phyloP scores from a whole-genome alignment of 306 rosid genomes.

The Cyclanthera cordifolia region DNA sequence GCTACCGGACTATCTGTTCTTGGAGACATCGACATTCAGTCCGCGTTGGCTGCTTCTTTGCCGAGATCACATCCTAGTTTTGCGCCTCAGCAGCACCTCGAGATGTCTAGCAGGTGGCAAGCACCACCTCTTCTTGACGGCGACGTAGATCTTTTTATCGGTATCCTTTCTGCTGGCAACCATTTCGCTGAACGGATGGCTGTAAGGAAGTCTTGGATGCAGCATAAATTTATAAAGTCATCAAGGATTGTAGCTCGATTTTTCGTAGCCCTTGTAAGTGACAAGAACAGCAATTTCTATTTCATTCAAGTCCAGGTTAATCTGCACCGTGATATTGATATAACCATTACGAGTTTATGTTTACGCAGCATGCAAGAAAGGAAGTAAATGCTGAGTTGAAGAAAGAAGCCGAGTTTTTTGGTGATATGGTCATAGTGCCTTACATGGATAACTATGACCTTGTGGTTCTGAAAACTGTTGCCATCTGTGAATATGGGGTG shows the following conservation, averaged over 20 bases:
- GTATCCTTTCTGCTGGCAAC: slow-evolving; percentile 95
- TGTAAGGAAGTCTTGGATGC: slow-evolving; percentile 92
- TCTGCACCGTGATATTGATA: slow-evolving; percentile 11
- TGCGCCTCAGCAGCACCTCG: slow-evolving; percentile 71
- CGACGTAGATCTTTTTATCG: slow-evolving; percentile 58
- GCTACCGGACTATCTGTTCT: slow-evolving; percentile 68
- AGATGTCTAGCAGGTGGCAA: slow-evolving; percentile 54
- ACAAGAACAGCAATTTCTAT: neutral
- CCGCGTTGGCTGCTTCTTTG: slow-evolving; percentile 72
- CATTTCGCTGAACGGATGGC: slow-evolving; percentile 98
- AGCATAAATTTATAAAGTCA: slow-evolving; percentile 56
- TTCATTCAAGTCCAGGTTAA: neutral
- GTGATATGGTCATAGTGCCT: slow-evolving; percentile 86
- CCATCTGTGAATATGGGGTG: slow-evolving; percentile 95
- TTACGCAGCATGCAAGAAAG: slow-evolving; percentile 54
- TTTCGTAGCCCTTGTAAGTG: slow-evolving; percentile 84
- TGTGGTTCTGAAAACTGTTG: slow-evolving; percentile 90
- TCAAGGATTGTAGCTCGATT: slow-evolving; percentile 75
- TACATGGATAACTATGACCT: slow-evolving; percentile 94
- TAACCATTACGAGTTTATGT: slow-evolving; percentile 13
- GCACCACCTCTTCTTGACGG: slow-evolving; percentile 48
- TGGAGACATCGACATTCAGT: slow-evolving; percentile 65
- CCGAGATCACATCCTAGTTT: slow-evolving; percentile 75
- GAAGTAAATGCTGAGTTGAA: slow-evolving; percentile 64
- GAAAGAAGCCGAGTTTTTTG: slow-evolving; percentile 86